Evolutionary conservation across 2,329 filamentous ascomycete genomes (phyloP), one percentile per base, ranked within the genome.

Genomic region (Hymenoscyphus repandus): DNA sequence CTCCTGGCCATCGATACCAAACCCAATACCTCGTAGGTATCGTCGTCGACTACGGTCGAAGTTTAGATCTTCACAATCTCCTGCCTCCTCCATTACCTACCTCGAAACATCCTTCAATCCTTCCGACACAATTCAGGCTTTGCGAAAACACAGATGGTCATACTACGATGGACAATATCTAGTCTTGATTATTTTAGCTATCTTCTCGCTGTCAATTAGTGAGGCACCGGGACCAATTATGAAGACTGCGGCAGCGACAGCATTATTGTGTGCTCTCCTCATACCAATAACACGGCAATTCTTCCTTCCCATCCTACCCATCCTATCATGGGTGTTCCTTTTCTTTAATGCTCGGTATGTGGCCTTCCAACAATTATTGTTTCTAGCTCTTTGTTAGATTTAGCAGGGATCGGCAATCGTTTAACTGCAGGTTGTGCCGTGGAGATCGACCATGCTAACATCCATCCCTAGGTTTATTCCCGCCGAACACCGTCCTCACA

Each of bases 251-350:
- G 80, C 86, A 38, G 78, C 89, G 12, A 76, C 84, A 1, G 74
- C 81, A 47, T 76, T 91, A 54, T 74, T 86, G 53, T 74, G 82
- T 59, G 81, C 90, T 31, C 74, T 95, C 36, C 74, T 92, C 40
- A 79, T 96, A 69, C 92, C 92, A 6, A 78, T 89, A 45, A 95
- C 91, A 3, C 80, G 89, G 57, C 92, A 97, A 68, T 95, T 96
- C 69, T 90, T 96, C 67, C 75, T 96, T 38, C 91, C 92, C 9
- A 90, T 90, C 47, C 75, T 93, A 53, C 86, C 89, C 6, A 89
- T 95, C 57, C 85, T 88, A 69, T 85, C 83, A 20, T 97, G 91
- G 81, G 76, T 96, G 37, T 74, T 96, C 44, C 89, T 95, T 68
- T 96, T 96, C 73, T 96, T 93, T 49, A 57, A 63, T 58, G 54